Evolutionary conservation across 257 asterid species (phyloP), one percentile per base, ranked within the genome.

Genomic region (Nicotiana otophora): DNA sequence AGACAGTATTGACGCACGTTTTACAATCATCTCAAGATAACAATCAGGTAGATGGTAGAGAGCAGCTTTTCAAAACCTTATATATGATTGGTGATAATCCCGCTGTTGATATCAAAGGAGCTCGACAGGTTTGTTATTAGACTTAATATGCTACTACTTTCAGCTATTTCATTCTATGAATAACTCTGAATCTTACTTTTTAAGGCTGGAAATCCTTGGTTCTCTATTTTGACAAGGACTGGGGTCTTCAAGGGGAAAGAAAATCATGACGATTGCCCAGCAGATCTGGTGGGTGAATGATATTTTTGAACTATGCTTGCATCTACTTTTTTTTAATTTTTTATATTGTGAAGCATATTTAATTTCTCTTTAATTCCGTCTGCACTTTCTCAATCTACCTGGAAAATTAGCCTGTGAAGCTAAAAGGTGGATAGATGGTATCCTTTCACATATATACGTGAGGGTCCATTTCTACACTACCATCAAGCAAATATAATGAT

Each of bases 31-130:
- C 78, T 60, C 86, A 65, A 83, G 54, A 61, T 39, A 82, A 83
- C 64, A 78, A 48, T 77, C 87, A 48, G 54, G 77, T 64, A 46
- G 66, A 42, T 26, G 89, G 85, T 28, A 84, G 62, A 58, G 83
- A 81, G 6, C 23, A 42, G 70, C 83, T 85, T 81, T 91, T 92
- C 83, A 89, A 90, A 84, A 90, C 93, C 82, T 81, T 96, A 8
- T 96, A 96, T 84, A 94, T 96, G 98, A 84, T 96, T 10, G 99
- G 99, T 53, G 98, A 96, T 84, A 96, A 96, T 84, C 99, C 98
- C 6, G 75, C 88, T 1, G 92, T 96, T 3, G 99, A 96, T 88
- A 92, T 96, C 65, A 90, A 85, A 51, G 99, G 99, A 83, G 98
- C 98, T 76, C 85, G 84, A 31, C 93, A 93, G 99, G 98, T 95